Base-by-base conservation (phyloP, 2,329 filamentous ascomycete species). In the Nemania bipapillata region DNA sequence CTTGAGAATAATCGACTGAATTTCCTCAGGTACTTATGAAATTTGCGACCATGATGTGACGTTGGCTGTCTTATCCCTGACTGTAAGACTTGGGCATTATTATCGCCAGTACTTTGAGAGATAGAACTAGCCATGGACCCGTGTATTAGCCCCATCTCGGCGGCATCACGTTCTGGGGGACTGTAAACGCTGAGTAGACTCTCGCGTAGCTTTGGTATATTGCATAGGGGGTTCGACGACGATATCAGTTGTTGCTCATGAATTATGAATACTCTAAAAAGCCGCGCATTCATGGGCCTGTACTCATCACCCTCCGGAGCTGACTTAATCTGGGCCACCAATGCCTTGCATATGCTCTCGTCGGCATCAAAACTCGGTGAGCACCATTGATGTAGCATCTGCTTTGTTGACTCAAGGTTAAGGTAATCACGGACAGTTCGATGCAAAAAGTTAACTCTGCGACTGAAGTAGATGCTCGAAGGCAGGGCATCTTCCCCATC, bases 391-490 rank as follows among this genome's bases (percentile, higher is more conserved):
- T 22, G 24, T 17, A 50, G 57, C 17, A 60, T 30, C 12, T 8
- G 6, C 30, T 12, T 20, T 50, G 57, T 52, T 15, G 22, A 6
- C 5, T 28, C 15, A 12, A 35, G 57, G 17, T 30, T 35, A n/a
- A 62, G 30, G 26, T 35, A 62, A 20, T 62, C 58, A 7, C 58
- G 49, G 11, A 53, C 58, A 40, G 26, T 62, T 4, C 58, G 45
- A 37, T 62, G 58, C 17, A 62, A 30, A 30, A 62, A 62, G 26
- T 40, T 42, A n/a, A 62, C 49, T 2, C n/a, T 60, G 24, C 11
- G 45, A 24, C 50, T 52, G 24, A 60, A 60, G 24, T 28, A 52
- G 9, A 28, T 24, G 45, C 42, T 30, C 4, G 26, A 60, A 20
- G 57, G 45, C 26, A 28, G 57, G 26, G 47, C 12, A 28, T 53